Conservation (phyloP, 805 yeast genomes). For the Sugiyamaella floridensis region DNA sequence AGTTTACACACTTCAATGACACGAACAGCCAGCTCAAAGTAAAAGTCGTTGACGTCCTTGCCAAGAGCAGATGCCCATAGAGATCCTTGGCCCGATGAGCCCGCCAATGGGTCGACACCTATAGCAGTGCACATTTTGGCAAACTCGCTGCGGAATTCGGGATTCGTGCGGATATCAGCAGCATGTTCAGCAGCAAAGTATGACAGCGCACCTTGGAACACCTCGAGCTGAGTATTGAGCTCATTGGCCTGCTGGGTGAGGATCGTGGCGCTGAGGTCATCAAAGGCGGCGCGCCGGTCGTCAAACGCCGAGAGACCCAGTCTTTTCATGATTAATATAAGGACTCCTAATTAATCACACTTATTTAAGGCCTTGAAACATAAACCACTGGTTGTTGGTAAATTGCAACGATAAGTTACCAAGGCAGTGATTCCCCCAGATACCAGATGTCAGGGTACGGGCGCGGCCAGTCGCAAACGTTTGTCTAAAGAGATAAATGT, state of each 20-base stretch:
- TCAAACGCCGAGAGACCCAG: slow-evolving; percentile 46
- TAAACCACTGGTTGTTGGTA: too few species aligned
- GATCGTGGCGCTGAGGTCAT: slow-evolving; percentile 45
- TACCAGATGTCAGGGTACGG: too few species aligned
- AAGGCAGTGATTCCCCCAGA: too few species aligned
- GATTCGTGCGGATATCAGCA: slow-evolving; percentile 55
- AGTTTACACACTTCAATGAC: slow-evolving; percentile 69
- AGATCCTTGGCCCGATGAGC: slow-evolving; percentile 28
- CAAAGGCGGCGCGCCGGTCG: slow-evolving; percentile 33
- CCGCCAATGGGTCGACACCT: slow-evolving; percentile 73
- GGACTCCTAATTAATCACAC: background rate
- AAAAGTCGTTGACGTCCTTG: slow-evolving; percentile 43
- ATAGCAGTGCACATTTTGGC: slow-evolving; percentile 68
- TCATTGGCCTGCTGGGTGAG: slow-evolving; percentile 51
- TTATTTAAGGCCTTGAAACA: too few species aligned
- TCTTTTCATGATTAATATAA: slow-evolving; percentile 30
- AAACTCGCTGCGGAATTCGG: slow-evolving; percentile 62
- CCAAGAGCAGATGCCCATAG: slow-evolving; percentile 32
- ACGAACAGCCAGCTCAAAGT: slow-evolving; percentile 62
- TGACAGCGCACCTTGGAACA: slow-evolving; percentile 71
- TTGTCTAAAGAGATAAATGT: too few species aligned
- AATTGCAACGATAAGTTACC: too few species aligned
- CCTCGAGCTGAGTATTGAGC: slow-evolving; percentile 61
- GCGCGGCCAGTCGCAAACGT: too few species aligned
- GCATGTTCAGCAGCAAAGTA: slow-evolving; percentile 69